Percentiles rank a stretch among this genome's conserved stretches.
Evolutionary conservation across 1,139 yeast genomes (phyloP).

Genomic region (Chernovozyma aurita): DNA sequence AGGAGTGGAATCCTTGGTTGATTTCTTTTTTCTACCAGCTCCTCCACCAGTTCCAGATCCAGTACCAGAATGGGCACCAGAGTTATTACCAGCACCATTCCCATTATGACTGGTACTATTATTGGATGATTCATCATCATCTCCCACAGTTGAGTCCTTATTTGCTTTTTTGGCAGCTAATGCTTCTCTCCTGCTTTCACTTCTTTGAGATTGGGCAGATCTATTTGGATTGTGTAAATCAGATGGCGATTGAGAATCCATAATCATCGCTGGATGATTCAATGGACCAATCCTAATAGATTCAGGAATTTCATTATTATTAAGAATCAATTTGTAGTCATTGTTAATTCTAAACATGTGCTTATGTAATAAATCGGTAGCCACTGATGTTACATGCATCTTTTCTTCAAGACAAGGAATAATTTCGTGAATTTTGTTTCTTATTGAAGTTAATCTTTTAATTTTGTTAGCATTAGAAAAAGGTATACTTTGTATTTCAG

Average conservation of each 20-base stretch:
- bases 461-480: constrained; percentile 1
- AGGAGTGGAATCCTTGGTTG: constrained; percentile 5
- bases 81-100: constrained; percentile 4
- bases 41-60: constrained; percentile 6
- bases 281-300: constrained; percentile 63
- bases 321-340: constrained; percentile 68
- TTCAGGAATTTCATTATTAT: constrained; percentile 73
- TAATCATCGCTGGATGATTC: constrained; percentile 86
- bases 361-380: constrained; percentile 70
- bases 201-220: constrained; percentile 65
- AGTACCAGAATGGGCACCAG: constrained; percentile 4
- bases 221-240: constrained; percentile 33
- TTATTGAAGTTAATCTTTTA: constrained; percentile 30
- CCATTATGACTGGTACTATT: not conserved
- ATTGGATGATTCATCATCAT: constrained; percentile 11
- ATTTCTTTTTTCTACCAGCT: constrained; percentile 16
- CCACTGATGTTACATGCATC: constrained; percentile 94
- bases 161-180: constrained; percentile 78
- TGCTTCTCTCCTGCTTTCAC: constrained; percentile 88
- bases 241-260: constrained; percentile 43
- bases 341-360: constrained; percentile 72
- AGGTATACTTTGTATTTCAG: constrained; percentile 2
- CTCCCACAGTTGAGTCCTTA: constrained; percentile 37
- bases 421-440: constrained; percentile 56
- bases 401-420: constrained; percentile 95